Evolutionary conservation across 306 rosid species (phyloP).

Genomic region (Trichosanthes truncata): DNA sequence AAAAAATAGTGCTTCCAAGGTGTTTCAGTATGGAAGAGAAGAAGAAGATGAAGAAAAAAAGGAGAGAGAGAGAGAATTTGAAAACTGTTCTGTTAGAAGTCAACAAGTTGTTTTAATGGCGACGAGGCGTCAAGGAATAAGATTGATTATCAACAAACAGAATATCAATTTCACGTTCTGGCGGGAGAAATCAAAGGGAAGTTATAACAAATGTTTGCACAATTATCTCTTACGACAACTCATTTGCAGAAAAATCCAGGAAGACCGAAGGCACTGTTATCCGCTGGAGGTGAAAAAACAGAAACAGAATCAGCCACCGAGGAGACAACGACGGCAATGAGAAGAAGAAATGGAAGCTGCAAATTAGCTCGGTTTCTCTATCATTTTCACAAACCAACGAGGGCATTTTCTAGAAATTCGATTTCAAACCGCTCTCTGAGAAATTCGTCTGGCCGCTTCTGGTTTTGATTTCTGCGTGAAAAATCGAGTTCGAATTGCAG

Average conservation of each 20-base stretch:
- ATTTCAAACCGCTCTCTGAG: not conserved
- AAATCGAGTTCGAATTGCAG: not conserved
- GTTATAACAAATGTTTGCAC: not conserved
- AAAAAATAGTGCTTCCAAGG: not conserved
- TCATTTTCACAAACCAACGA: not conserved
- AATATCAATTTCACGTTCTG: not conserved
- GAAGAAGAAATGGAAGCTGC: not conserved
- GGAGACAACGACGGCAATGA: not conserved
- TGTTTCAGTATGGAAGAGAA: not conserved
- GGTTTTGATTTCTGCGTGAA: not conserved
- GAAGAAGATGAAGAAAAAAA: not conserved
- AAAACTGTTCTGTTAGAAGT: not conserved
- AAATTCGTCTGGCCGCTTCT: not conserved
- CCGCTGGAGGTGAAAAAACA: not conserved
- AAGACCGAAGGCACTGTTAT: not conserved
- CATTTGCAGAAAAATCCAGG: not conserved
- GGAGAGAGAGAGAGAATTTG: not conserved
- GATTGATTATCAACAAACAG: not conserved
- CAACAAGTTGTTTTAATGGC: not conserved
- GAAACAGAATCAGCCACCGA: not conserved
- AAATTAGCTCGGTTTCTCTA: not conserved
- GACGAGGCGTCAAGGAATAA: not conserved
- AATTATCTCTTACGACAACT: conserved; percentile 4
- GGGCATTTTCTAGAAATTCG: not conserved
- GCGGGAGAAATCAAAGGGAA: not conserved